Conservation (phyloP, 2,329 filamentous ascomycete genomes). For the Rhinocladiella mackenziei region DNA sequence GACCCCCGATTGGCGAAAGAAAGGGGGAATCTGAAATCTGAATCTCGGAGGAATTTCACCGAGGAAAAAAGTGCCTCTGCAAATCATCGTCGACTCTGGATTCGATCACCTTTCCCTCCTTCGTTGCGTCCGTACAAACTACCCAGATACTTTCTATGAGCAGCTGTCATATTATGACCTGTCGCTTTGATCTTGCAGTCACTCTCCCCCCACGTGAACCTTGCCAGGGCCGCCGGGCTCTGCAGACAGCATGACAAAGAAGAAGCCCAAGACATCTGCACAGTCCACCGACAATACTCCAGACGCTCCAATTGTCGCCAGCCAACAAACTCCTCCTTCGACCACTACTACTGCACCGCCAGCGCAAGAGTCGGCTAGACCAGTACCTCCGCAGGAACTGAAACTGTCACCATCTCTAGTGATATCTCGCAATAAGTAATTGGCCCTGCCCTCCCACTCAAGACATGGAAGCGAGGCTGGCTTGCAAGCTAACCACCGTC, state of each 20-base stretch:
- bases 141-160: too few relatives aligned
- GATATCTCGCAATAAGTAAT: constrained; percentile 66
- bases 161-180: background rate
- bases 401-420: constrained; percentile 53
- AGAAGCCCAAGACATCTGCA: constrained; percentile 17
- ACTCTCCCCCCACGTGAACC: background rate
- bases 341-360: background rate
- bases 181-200: background rate
- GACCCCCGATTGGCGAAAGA: background rate
- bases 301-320: background rate
- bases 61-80: too few relatives aligned
- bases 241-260: constrained; percentile 22
- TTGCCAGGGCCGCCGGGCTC: too few relatives aligned
- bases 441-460: constrained; percentile 10
- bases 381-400: background rate
- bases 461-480: background rate
- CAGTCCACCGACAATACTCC: constrained; percentile 5
- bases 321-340: constrained; percentile 1
- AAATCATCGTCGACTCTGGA: too few relatives aligned
- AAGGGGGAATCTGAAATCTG: too few relatives aligned
- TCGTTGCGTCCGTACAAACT: too few relatives aligned
- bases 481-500: constrained; percentile 8
- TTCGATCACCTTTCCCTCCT: too few relatives aligned
- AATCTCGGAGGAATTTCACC: too few relatives aligned
- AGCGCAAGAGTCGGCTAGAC: background rate